Evolutionary conservation across 371 early-diverging fungal species (phyloP), one percentile per base, ranked within the genome.

Genomic region (Syncephalastrum racemosum): DNA sequence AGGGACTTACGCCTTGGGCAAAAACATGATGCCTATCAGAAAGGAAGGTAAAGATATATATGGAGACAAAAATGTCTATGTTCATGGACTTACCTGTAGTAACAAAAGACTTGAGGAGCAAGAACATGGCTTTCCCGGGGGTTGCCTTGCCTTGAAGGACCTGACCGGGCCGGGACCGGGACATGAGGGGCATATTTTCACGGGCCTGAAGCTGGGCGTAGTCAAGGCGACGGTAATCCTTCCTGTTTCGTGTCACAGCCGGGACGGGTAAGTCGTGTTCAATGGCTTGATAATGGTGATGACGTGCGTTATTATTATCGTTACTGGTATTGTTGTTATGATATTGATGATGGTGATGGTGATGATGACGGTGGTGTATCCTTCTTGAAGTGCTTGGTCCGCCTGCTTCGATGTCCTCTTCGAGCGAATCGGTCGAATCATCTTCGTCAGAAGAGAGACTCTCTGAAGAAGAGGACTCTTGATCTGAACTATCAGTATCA

Each of bases 41-140:
- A n/a, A n/a, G n/a, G n/a, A n/a, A n/a, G n/a, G n/a, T n/a, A n/a
- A n/a, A n/a, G n/a, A n/a, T n/a, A n/a, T 50, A 23, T 51, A 52
- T 18, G 45, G 4, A 52, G 24, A 46, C 7, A 22, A 41, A n/a
- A 18, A 15, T 22, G 47, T 52, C 16, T 48, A 55, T 55, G 4
- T 31, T 31, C 12, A 23, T 46, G 16, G 2, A 18, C 27, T 57
- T 59, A 67, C 92, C 92, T 8, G 91, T 94, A 5, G 91, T 92
- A 25, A 94, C 89, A 80, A 94, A 94, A 1, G 92, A 90, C 68
- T 94, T 94, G 53, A 92, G 70, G 14, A 92, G 64, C 66, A 93
- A 70, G 64, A 92, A 92, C 60, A 91, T 90, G 23, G 91, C 90
- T 67, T 92, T 92, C 39, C 85, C 84, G 6, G 87, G 83, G 1